phyloP scores from a whole-genome alignment of 495 filamentous ascomycete genomes.

The Penicillium chermesinum region DNA sequence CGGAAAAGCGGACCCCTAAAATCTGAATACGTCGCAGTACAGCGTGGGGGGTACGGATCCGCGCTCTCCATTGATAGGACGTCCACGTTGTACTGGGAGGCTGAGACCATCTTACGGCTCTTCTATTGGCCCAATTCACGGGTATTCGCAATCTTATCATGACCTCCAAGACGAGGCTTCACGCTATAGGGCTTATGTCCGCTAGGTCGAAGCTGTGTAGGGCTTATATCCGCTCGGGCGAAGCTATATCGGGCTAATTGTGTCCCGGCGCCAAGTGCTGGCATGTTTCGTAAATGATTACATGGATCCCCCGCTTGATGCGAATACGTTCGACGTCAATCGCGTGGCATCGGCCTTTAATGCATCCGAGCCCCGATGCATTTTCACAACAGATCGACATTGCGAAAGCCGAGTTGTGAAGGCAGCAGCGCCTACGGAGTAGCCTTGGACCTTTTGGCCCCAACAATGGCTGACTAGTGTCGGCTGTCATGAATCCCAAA shows the following conservation, averaged over 20 bases:
- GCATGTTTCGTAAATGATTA: too few relatives aligned
- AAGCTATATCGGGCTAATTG: not conserved
- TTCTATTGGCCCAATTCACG: not conserved
- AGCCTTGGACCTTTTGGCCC: too few relatives aligned
- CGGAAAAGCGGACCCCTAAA: not conserved
- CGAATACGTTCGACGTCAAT: not conserved
- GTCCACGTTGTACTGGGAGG: too few relatives aligned
- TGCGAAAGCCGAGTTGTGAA: not conserved
- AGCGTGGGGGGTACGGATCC: not conserved
- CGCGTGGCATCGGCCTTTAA: not conserved
- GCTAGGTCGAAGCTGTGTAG: not conserved
- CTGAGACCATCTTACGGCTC: not conserved
- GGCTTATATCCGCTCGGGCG: not conserved
- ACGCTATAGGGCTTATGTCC: not conserved
- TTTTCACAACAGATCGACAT: not conserved
- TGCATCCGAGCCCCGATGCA: not conserved
- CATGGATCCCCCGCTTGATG: not conserved
- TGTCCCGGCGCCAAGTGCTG: not conserved
- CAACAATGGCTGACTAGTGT: too few relatives aligned
- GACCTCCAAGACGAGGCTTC: not conserved
- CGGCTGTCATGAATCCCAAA: too few relatives aligned
- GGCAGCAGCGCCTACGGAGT: not conserved
- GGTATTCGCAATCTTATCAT: not conserved
- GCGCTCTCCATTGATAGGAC: not conserved
- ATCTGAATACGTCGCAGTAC: not conserved